Evolutionary conservation across 371 early-diverging fungal genomes (phyloP), one percentile per base, ranked within the genome.

Genomic region (Mucor piriformis): DNA sequence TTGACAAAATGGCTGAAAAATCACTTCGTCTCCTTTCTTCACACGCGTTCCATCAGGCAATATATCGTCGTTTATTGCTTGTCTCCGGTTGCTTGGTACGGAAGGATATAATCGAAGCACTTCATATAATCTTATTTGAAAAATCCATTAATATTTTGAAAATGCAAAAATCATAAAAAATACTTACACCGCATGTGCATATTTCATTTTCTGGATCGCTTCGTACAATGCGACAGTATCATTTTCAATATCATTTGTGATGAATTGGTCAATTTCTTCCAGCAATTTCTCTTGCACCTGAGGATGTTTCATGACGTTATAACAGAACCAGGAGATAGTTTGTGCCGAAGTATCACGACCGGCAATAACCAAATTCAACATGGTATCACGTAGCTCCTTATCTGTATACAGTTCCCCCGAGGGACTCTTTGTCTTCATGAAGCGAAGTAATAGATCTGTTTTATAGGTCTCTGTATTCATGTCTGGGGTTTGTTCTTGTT

Each of bases 311-410:
- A 73, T 61, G 13, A 92, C 59, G 16, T 66, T 72, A 44, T 79
- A 88, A 54, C 87, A 82, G 42, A 80, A 64, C 92, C 92, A 92
- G 16, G 82, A 79, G 7, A 91, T 69, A 0, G 88, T 85, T 63
- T 89, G 88, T 0, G 89, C 88, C 0, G 91, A 89, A 0, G 90
- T 89, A 59, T 90, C 90, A 7, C 89, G 77, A 1, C 80, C 80
- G 25, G 77, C 88, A 65, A 90, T 83, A 37, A 89, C 74, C 54
- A 90, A 85, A 72, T 90, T 92, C 23, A 90, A 56, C 7, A 90
- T 77, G 52, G 82, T 73, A 58, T 92, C 92, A 6, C 82, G 64
- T 20, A 86, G 73, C 46, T 85, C 79, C 2, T 72, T 67, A 59
- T 88, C 84, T 11, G 57, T 72, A 7, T 84, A 61, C 2, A 59